Percentiles rank a stretch among this genome's conserved stretches.
Conservation (phyloP, 768 basidiomycete genomes). For the Mycena metata region DNA sequence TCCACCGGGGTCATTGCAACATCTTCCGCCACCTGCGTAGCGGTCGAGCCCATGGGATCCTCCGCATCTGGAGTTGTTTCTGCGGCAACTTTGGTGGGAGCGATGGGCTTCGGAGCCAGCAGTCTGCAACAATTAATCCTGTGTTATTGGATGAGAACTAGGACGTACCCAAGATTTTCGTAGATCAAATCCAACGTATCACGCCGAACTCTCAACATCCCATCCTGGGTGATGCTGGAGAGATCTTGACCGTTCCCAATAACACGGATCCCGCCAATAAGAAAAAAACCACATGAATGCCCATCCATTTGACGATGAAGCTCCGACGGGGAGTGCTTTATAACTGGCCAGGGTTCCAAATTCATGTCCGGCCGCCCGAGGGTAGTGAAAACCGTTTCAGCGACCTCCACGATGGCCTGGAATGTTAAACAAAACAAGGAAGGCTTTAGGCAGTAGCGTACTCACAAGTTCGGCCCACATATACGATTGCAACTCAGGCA, state of each 20-base stretch:
- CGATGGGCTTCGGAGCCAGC: too few species aligned
- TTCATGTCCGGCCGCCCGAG: slow-evolving; percentile 1
- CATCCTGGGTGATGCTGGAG: background rate
- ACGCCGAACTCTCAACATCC: background rate
- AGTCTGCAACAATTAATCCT: too few species aligned
- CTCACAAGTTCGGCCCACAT: slow-evolving; percentile 19
- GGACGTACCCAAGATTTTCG: background rate
- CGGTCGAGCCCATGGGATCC: too few species aligned
- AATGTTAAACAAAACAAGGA: background rate
- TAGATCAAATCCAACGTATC: slow-evolving; percentile 2
- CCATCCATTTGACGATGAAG: slow-evolving; percentile 27
- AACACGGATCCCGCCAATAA: slow-evolving; percentile 10
- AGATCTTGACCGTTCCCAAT: background rate
- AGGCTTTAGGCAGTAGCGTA: too few species aligned
- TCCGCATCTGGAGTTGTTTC: too few species aligned
- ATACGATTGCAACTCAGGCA: slow-evolving; percentile 1
- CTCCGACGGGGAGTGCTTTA: background rate
- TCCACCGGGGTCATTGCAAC: too few species aligned
- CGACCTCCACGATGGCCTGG: slow-evolving; percentile 26
- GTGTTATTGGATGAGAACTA: too few species aligned
- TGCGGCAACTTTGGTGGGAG: too few species aligned
- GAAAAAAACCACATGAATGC: slow-evolving; percentile 25
- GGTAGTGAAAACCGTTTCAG: slow-evolving; percentile 16
- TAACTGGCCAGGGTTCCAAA: background rate
- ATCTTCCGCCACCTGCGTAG: too few species aligned